Percentiles rank a stretch among this genome's conserved stretches.
Conservation (phyloP, 805 yeast species). For the Blastobotrys americana region DNA sequence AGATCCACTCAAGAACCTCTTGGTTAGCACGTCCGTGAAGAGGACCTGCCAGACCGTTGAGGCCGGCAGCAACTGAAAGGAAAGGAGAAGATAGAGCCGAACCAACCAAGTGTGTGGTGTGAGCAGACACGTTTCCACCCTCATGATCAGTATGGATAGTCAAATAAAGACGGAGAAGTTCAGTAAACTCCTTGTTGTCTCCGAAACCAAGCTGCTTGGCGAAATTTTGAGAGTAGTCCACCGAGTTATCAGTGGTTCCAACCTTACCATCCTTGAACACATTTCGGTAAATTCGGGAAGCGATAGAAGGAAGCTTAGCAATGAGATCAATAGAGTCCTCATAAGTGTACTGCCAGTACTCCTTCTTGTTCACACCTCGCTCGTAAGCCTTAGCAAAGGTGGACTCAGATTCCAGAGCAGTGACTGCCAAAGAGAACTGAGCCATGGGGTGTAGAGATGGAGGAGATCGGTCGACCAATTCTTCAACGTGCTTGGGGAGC, state of each 20-base stretch:
- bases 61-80: conserved; percentile 69
- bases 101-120: conserved; percentile 75
- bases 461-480: conserved; percentile 57
- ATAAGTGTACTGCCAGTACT: conserved; percentile 68
- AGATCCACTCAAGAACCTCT: conserved; percentile 70
- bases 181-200: conserved; percentile 44
- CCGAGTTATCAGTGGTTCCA: conserved; percentile 45
- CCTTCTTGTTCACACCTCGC: conserved; percentile 56
- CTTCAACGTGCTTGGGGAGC: conserved; percentile 57
- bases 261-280: conserved; percentile 46
- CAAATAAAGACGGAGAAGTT: conserved; percentile 63
- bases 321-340: conserved; percentile 65
- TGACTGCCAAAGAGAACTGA: conserved; percentile 67
- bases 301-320: conserved; percentile 66
- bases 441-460: conserved; percentile 75
- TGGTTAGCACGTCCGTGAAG: conserved; percentile 82
- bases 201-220: conserved; percentile 58
- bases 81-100: conserved; percentile 73
- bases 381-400: conserved; percentile 67
- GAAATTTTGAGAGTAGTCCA: conserved; percentile 70
- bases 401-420: conserved; percentile 66
- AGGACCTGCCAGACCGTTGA: conserved; percentile 81
- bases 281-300: conserved; percentile 69
- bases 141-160: conserved; percentile 77
- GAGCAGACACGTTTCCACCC: conserved; percentile 81